Conservation (phyloP, 1,284 basidiomycete genomes). For the Sanghuangporus sanghuang region DNA sequence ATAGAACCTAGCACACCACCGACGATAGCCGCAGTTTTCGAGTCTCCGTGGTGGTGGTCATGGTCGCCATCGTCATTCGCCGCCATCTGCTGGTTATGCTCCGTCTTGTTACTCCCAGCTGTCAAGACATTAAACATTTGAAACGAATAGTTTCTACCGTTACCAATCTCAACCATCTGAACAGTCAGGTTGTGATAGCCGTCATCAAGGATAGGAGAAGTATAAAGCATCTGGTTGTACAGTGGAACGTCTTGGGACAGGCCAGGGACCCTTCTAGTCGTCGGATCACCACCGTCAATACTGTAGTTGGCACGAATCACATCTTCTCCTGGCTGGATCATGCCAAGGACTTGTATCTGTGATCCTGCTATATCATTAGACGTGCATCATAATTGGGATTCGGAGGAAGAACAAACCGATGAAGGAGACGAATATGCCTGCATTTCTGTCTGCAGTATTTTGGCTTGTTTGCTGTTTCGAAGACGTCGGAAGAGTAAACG, state of each 20-base stretch:
- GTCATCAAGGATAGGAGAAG: neutral
- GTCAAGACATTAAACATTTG: neutral
- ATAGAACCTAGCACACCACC: slow-evolving; percentile 8
- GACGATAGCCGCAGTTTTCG: slow-evolving; percentile 5
- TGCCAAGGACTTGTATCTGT: slow-evolving; percentile 9
- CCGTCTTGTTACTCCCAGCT: neutral
- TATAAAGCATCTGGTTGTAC: neutral
- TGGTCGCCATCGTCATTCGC: neutral
- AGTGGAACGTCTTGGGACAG: neutral
- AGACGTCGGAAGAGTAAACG: neutral
- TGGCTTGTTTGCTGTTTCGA: neutral
- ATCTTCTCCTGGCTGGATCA: slow-evolving; percentile 3
- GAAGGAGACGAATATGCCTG: neutral
- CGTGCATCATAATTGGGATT: neutral
- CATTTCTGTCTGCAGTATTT: neutral
- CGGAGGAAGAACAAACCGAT: neutral
- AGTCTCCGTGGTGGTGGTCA: neutral
- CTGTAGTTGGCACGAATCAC: slow-evolving; percentile 13
- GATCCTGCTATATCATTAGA: neutral
- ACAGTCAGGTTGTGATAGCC: slow-evolving; percentile 1
- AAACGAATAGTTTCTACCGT: slow-evolving; percentile 1
- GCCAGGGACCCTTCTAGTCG: neutral
- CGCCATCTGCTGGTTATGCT: neutral
- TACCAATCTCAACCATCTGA: neutral
- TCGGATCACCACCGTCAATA: slow-evolving; percentile 7